Evolutionary conservation across 2,329 filamentous ascomycete genomes (phyloP).

Genomic region (Fusarium sp.): DNA sequence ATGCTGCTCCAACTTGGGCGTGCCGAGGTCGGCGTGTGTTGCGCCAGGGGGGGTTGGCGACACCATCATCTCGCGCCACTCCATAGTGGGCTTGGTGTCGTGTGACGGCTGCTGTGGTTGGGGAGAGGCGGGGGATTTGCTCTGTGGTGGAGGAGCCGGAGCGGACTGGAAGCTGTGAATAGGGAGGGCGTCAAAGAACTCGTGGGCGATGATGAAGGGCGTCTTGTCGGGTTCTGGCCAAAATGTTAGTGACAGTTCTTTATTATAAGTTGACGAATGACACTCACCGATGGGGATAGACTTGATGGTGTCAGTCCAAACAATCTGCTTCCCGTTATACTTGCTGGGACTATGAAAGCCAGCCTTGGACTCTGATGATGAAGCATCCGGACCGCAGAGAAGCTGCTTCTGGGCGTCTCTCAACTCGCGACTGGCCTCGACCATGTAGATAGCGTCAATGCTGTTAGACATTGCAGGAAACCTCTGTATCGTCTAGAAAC

Average conservation of each 20-base stretch:
- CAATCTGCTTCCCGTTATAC: slow-evolving; percentile 78
- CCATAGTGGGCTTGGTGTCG: slow-evolving; percentile 57
- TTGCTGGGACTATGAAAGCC: slow-evolving; percentile 83
- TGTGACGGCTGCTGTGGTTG: slow-evolving; percentile 51
- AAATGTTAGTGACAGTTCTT: slow-evolving; percentile 4
- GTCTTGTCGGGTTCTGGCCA: slow-evolving; percentile 72
- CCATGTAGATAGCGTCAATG: slow-evolving; percentile 90
- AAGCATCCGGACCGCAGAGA: slow-evolving; percentile 79
- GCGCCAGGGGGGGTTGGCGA: slow-evolving; percentile 71
- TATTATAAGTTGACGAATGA: neutral
- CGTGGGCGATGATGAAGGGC: slow-evolving; percentile 95
- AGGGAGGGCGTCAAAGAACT: slow-evolving; percentile 98
- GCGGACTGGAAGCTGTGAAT: slow-evolving; percentile 95
- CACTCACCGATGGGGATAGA: slow-evolving; percentile 77
- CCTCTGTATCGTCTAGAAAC: slow-evolving; percentile 78
- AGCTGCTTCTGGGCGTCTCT: slow-evolving; percentile 82
- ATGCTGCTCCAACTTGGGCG: slow-evolving; percentile 63
- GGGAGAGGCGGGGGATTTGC: slow-evolving; percentile 43
- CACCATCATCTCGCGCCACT: slow-evolving; percentile 89
- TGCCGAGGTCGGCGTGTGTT: slow-evolving; percentile 66
- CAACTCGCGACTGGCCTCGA: slow-evolving; percentile 90
- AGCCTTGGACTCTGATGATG: slow-evolving; percentile 76
- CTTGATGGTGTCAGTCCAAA: slow-evolving; percentile 91
- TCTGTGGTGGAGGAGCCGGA: slow-evolving; percentile 49
- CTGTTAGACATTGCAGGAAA: slow-evolving; percentile 83